Evolutionary conservation across 2,329 filamentous ascomycete species (phyloP).

Genomic region (Orbilia ellipsospora): DNA sequence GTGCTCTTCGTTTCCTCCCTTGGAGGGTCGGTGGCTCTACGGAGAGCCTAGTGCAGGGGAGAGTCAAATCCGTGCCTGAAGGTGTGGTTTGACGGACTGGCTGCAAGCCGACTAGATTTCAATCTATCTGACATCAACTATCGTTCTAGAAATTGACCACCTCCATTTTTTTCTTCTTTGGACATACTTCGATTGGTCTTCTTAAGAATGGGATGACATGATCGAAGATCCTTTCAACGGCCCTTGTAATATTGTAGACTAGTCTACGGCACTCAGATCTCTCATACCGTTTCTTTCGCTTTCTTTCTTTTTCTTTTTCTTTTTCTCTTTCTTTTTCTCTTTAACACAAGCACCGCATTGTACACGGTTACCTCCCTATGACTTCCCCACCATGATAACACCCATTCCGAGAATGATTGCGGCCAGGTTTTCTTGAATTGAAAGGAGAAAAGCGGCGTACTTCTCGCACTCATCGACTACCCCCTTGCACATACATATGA

Average conservation of each 20-base stretch:
- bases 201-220: conserved; percentile 43
- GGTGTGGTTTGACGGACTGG: conserved; percentile 15
- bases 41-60: conserved; percentile 32
- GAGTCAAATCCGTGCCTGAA: conserved; percentile 20
- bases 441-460: conserved; percentile 27
- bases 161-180: conserved; percentile 1
- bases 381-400: conserved; percentile 31
- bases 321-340: conserved; percentile 8
- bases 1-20: conserved; percentile 24
- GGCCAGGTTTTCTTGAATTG: conserved; percentile 47
- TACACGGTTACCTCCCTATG: conserved; percentile 51
- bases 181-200: not conserved
- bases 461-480: conserved; percentile 36
- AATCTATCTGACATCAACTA: conserved; percentile 13
- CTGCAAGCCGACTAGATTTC: conserved; percentile 20
- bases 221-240: conserved; percentile 51
- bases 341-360: conserved; percentile 55
- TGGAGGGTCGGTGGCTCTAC: conserved; percentile 7
- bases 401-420: conserved; percentile 34
- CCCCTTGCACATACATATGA: conserved; percentile 22
- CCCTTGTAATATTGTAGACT: conserved; percentile 18
- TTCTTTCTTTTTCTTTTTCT: conserved; percentile 17
- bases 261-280: not conserved
- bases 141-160: conserved; percentile 28
- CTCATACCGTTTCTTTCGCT: no score